Evolutionary conservation across 176 grass and related monocot species (phyloP).

Genomic region (Cenchrus purpureus): DNA sequence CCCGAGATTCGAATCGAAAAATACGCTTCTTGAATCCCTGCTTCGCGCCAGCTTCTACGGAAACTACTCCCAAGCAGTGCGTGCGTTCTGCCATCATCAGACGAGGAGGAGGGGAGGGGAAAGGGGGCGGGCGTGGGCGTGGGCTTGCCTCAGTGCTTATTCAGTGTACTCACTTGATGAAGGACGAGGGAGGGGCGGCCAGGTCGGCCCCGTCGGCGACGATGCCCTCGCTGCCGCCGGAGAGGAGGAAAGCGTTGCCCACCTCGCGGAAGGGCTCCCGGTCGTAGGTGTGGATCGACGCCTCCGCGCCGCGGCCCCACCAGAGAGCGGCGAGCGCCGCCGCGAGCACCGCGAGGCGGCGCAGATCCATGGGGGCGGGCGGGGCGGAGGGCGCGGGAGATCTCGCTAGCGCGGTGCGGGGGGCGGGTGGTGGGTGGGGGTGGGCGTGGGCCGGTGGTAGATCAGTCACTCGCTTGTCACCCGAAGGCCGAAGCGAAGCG

Average conservation of each 20-base stretch:
- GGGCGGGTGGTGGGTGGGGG: not conserved
- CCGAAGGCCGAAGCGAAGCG: constrained; percentile 16
- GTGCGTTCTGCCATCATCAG: not conserved
- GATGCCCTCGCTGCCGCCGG: constrained; percentile 96
- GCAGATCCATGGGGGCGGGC: constrained; percentile 68
- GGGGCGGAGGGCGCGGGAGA: constrained; percentile 4
- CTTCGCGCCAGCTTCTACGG: not conserved
- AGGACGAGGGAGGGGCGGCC: constrained; percentile 33
- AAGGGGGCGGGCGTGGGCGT: not conserved
- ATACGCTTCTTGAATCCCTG: not conserved
- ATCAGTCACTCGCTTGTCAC: constrained; percentile 55
- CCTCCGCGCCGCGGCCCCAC: constrained; percentile 47
- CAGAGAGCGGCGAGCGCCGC: constrained; percentile 38
- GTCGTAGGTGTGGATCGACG: constrained; percentile 93
- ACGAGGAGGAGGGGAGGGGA: too few species aligned
- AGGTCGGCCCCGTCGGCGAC: constrained; percentile 52
- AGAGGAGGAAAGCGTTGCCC: constrained; percentile 97
- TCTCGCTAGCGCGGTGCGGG: constrained; percentile 23
- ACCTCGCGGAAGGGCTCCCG: constrained; percentile 92
- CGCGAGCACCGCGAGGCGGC: constrained; percentile 30
- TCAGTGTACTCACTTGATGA: constrained; percentile 52
- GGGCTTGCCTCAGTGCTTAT: not conserved
- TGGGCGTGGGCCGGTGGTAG: constrained; percentile 35
- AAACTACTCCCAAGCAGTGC: constrained; percentile 12
- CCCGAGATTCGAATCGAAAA: not conserved